These are phyloP conservation scores for Cladophialophora bantiana DNA, from an alignment of 2,329 filamentous ascomycete genomes.

Conservation along the genomic window DNA sequence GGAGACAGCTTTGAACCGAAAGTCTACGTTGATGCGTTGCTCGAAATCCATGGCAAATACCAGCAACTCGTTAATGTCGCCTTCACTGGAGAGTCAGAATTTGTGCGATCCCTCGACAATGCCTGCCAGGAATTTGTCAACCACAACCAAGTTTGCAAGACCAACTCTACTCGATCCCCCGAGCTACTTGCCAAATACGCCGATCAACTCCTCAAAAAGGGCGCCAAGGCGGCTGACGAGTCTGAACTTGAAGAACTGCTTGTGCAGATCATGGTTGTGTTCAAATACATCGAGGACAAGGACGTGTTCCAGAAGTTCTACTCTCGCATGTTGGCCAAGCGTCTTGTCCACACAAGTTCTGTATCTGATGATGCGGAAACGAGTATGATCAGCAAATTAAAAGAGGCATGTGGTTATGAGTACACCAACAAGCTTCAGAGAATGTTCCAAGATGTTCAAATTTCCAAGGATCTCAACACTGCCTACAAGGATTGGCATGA, in stretches of 20 bases:
- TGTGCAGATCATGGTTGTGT: conserved; percentile 96
- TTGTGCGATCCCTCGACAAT: conserved; percentile 94
- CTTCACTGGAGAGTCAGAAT: conserved; percentile 95
- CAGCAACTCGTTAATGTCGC: conserved; percentile 88
- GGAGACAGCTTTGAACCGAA: conserved; percentile 93
- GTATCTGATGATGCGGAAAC: conserved; percentile 97
- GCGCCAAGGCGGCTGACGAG: conserved; percentile 89
- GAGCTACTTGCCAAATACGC: conserved; percentile 96
- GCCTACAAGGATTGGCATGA: conserved; percentile 82
- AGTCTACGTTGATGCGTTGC: conserved; percentile 91
- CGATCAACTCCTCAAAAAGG: conserved; percentile 90
- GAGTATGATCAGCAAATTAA: conserved; percentile 99
- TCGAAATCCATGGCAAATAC: conserved; percentile 94
- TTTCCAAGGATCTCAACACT: conserved; percentile 93
- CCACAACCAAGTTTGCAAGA: conserved; percentile 93
- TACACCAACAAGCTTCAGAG: conserved; percentile 99
- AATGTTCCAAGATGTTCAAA: conserved; percentile 99
- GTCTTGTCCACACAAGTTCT: conserved; percentile 91
- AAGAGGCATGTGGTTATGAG: conserved; percentile 97
- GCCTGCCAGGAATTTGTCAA: conserved; percentile 98
- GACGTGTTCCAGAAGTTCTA: conserved; percentile 99
- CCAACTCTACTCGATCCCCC: conserved; percentile 90
- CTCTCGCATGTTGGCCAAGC: conserved; percentile 92
- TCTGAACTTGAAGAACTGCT: conserved; percentile 89
- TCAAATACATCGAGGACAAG: conserved; percentile 99